Percentiles rank a stretch among this genome's conserved stretches.
phyloP scores from a whole-genome alignment of 169 alveolate genomes.

The Eimeria tenella region DNA sequence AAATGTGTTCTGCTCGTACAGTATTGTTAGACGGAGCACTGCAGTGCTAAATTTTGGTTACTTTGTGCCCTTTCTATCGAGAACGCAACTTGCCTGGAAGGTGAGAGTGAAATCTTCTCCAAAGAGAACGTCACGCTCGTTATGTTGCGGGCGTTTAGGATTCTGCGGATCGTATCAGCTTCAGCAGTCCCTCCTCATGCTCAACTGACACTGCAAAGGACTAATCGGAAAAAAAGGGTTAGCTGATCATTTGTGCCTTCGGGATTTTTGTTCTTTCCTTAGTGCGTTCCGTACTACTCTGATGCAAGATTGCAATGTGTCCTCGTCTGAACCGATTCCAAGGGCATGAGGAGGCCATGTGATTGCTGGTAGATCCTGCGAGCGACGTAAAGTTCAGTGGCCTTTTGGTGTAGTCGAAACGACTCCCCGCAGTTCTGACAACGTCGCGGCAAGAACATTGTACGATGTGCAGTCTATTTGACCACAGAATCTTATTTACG shows the following conservation, averaged over 20 bases:
- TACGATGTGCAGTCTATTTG: too few relatives aligned
- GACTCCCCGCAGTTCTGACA: too few relatives aligned
- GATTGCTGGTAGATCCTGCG: conserved; percentile 80
- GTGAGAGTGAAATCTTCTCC: conserved; percentile 58
- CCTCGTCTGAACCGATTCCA: conserved; percentile 92
- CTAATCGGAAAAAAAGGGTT: neutral
- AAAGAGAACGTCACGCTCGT: conserved; percentile 85
- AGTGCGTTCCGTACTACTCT: conserved; percentile 82
- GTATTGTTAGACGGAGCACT: neutral
- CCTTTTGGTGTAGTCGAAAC: too few relatives aligned
- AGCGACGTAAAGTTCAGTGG: neutral
- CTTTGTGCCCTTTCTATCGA: neutral
- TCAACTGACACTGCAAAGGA: too few relatives aligned
- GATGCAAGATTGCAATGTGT: conserved; percentile 88
- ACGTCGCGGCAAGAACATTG: too few relatives aligned
- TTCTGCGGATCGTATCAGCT: conserved; percentile 73
- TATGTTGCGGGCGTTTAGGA: conserved; percentile 84
- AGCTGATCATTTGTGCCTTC: too few relatives aligned
- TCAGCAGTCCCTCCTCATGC: too few relatives aligned
- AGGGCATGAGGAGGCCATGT: conserved; percentile 89
- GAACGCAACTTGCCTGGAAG: conserved; percentile 40
- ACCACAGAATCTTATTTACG: neutral
- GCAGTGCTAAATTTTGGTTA: neutral
- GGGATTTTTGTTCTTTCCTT: neutral
- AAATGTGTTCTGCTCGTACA: neutral